Evolutionary conservation across 768 basidiomycete species (phyloP).

Genomic region (Lactarius hatsudake): DNA sequence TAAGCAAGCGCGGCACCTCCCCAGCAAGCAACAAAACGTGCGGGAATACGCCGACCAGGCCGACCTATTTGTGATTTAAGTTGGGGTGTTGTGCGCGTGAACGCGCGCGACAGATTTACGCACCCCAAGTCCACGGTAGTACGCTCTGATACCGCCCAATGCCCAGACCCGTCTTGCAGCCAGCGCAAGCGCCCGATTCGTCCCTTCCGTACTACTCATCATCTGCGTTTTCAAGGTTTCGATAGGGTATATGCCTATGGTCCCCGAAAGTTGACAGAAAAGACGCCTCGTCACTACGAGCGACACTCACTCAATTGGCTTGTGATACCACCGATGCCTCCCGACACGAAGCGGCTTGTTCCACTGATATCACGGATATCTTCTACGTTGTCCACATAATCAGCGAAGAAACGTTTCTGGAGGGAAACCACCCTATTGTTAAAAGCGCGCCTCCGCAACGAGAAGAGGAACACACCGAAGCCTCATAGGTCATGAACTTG

Average conservation of each 20-base stretch:
- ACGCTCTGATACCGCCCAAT: conserved; percentile 76
- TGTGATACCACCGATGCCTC: conserved; percentile 92
- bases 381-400: conserved; percentile 87
- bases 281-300: conserved; percentile 18
- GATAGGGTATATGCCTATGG: conserved; percentile 90
- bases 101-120: conserved; percentile 35
- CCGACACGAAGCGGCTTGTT: conserved; percentile 88
- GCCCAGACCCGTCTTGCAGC: conserved; percentile 75
- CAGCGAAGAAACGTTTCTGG: conserved; percentile 95
- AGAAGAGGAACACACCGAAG: conserved; percentile 56
- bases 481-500: conserved; percentile 96
- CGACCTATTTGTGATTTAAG: conserved; percentile 57
- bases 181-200: conserved; percentile 53
- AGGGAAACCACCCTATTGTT: background rate
- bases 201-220: conserved; percentile 79
- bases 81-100: conserved; percentile 21
- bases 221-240: conserved; percentile 99
- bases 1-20: conserved; percentile 19
- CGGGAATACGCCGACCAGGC: conserved; percentile 96
- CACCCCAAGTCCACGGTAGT: conserved; percentile 88
- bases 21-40: conserved; percentile 39
- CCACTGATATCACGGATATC: conserved; percentile 72
- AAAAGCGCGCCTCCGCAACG: conserved; percentile 9
- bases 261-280: conserved; percentile 27
- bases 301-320: conserved; percentile 79